A percentile compares a stretch with the other conserved stretches of the same genome.
Conservation (phyloP, 495 filamentous ascomycete genomes). For the Penicillium coprophilum region DNA sequence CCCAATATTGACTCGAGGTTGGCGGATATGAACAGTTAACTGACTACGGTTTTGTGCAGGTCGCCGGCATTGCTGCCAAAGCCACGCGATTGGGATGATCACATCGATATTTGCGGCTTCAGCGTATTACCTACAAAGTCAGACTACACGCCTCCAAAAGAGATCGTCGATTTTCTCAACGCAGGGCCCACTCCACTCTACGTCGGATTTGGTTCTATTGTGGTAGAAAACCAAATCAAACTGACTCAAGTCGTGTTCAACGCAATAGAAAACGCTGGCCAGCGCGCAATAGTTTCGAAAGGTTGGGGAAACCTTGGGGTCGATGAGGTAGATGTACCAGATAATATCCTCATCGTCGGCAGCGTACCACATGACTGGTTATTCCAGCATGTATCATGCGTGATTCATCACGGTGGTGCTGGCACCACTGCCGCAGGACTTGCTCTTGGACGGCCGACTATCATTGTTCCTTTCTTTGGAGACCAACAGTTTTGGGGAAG, state of each 20-base stretch:
- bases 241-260: conserved; percentile 69
- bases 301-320: conserved; percentile 77
- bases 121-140: conserved; percentile 67
- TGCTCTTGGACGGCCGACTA: conserved; percentile 64
- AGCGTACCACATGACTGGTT: conserved; percentile 84
- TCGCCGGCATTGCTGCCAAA: conserved; percentile 79
- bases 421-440: conserved; percentile 80
- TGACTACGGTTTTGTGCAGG: conserved; percentile 28
- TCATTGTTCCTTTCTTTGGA: conserved; percentile 82
- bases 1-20: no score
- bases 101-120: conserved; percentile 73
- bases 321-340: conserved; percentile 56
- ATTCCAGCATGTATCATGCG: conserved; percentile 70
- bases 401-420: conserved; percentile 81
- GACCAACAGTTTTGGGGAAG: conserved; percentile 84
- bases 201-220: conserved; percentile 81
- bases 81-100: conserved; percentile 69
- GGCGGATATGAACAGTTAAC: not conserved
- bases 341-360: conserved; percentile 73
- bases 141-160: conserved; percentile 61
- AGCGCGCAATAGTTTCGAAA: conserved; percentile 74
- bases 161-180: conserved; percentile 62
- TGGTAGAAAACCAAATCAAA: conserved; percentile 68
- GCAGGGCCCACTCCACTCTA: conserved; percentile 71
- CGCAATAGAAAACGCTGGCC: conserved; percentile 61